Conservation (phyloP, 179 eudicot genomes). For the Spinacia oleracea region DNA sequence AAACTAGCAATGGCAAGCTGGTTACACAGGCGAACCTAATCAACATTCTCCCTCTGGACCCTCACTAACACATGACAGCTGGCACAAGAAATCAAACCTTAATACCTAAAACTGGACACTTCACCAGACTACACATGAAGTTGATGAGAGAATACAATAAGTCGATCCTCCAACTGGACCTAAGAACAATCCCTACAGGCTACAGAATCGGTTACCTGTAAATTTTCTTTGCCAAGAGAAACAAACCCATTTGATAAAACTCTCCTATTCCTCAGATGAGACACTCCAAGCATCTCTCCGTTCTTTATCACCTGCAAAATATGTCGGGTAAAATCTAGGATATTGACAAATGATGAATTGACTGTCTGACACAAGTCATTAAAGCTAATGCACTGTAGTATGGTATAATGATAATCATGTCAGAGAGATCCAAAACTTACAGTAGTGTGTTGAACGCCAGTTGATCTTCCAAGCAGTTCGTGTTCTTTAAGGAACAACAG, state of each 20-base stretch:
- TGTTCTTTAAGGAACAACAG: slow-evolving; percentile 95
- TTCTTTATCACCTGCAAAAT: slow-evolving; percentile 82
- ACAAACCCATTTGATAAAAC: slow-evolving; percentile 86
- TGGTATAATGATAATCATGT: not conserved
- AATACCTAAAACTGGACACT: not conserved
- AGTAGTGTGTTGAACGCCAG: slow-evolving; percentile 83
- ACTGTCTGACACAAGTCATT: not conserved
- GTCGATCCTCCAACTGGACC: not conserved
- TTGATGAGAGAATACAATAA: not conserved
- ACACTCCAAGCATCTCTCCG: slow-evolving; percentile 99
- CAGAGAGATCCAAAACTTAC: slow-evolving; percentile 48
- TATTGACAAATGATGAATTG: slow-evolving; percentile 1
- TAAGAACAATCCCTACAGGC: not conserved
- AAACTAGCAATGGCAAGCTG: not conserved
- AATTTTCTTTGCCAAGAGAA: slow-evolving; percentile 84
- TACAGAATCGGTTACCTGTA: slow-evolving; percentile 57
- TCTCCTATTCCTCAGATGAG: slow-evolving; percentile 86
- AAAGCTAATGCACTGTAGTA: not conserved
- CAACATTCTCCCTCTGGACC: not conserved
- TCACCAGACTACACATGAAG: not conserved
- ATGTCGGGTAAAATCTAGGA: not conserved
- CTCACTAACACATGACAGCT: slow-evolving; percentile 10
- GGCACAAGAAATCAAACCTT: not conserved
- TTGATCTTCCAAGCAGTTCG: slow-evolving; percentile 87
- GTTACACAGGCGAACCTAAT: not conserved